Conservation (phyloP, 1,139 yeast genomes). For the Pichia sp. region DNA sequence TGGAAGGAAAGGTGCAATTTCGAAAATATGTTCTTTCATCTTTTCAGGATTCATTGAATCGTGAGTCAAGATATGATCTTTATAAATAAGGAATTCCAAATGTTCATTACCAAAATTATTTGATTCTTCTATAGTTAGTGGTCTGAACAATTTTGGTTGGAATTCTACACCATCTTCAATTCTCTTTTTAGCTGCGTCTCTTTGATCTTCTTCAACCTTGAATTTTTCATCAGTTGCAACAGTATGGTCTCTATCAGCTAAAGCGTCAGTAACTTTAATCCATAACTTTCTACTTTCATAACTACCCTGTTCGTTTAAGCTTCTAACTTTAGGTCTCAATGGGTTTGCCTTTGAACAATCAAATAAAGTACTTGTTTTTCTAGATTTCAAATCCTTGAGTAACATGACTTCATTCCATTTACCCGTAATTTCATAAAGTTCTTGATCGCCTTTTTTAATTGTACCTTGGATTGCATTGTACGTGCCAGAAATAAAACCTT, state of each 20-base stretch:
- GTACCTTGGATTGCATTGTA: conserved; percentile 84
- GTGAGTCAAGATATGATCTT: conserved; percentile 42
- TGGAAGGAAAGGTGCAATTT: conserved; percentile 68
- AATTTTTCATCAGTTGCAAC: conserved; percentile 84
- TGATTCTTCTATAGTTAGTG: conserved; percentile 32
- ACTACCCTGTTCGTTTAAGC: conserved; percentile 69
- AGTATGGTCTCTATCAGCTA: conserved; percentile 67
- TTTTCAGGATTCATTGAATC: conserved; percentile 30
- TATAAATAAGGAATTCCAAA: conserved; percentile 61
- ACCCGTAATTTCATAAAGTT: conserved; percentile 64
- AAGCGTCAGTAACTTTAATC: conserved; percentile 73
- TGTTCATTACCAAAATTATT: conserved; percentile 34
- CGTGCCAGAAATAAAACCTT: conserved; percentile 88
- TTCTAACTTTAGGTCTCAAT: conserved; percentile 63
- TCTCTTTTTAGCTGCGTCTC: conserved; percentile 66
- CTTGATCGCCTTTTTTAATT: conserved; percentile 51
- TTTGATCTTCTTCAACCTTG: conserved; percentile 77
- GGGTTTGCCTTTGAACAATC: conserved; percentile 55
- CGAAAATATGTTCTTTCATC: conserved; percentile 50
- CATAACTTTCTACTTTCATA: conserved; percentile 79
- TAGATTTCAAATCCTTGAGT: conserved; percentile 42
- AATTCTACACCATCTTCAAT: conserved; percentile 72
- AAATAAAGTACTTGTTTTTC: conserved; percentile 41
- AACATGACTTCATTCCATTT: conserved; percentile 91
- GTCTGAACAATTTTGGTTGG: conserved; percentile 69